These are phyloP conservation scores for Corymbia citriodora DNA, from an alignment of 441 rosid species.

Conservation along the genomic window DNA sequence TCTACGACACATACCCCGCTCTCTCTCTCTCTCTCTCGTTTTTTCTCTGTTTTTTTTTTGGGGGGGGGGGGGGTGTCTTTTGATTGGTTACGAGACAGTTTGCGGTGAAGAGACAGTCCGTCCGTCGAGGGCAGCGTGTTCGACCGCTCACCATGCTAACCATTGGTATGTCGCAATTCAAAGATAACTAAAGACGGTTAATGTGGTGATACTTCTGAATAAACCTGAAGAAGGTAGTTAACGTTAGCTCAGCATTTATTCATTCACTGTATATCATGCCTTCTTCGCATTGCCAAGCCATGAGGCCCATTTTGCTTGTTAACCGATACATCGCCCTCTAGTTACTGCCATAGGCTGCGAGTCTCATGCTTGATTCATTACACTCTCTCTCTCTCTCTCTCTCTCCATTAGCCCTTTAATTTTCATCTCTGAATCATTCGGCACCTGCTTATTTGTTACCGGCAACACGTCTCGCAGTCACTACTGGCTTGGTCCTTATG, in stretches of 20 bases:
- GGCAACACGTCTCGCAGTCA: background rate
- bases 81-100: background rate
- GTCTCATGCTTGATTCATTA: background rate
- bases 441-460: background rate
- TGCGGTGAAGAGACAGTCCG: background rate
- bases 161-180: background rate
- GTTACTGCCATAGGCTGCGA: background rate
- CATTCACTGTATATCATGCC: too few species aligned
- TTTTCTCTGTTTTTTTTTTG: too few species aligned
- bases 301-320: background rate
- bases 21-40: background rate
- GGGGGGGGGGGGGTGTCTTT: too few species aligned
- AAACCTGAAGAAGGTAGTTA: too few species aligned
- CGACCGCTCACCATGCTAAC: background rate
- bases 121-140: background rate
- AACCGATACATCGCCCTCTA: background rate
- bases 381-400: background rate
- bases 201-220: background rate
- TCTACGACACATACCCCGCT: rapidly evolving
- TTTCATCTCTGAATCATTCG: background rate
- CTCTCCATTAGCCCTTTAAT: background rate
- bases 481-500: background rate
- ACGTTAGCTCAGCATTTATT: too few species aligned
- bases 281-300: background rate
- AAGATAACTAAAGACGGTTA: background rate